Conservation (phyloP, 2,329 filamentous ascomycete genomes). For the Aureobasidium sp. region DNA sequence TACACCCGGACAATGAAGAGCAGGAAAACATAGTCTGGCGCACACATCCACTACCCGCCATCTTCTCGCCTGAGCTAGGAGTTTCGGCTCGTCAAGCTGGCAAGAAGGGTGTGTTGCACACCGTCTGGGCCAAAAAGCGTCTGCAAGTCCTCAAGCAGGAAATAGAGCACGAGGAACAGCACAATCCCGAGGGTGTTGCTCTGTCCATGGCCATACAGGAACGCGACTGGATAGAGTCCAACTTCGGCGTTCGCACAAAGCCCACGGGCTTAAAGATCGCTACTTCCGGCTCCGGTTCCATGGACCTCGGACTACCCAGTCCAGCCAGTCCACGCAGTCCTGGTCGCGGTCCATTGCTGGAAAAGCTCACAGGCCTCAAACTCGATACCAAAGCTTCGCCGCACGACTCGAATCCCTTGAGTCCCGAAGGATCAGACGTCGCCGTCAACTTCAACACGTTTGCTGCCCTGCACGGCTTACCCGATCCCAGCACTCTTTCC, state of each 20-base stretch:
- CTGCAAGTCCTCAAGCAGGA: constrained; percentile 66
- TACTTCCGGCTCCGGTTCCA: constrained; percentile 16
- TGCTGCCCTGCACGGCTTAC: constrained; percentile 46
- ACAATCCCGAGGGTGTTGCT: constrained; percentile 73
- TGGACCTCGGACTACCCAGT: constrained; percentile 34
- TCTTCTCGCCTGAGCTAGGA: constrained; percentile 70
- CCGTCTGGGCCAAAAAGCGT: constrained; percentile 80
- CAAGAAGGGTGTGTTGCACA: constrained; percentile 75
- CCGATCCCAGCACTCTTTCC: constrained; percentile 31
- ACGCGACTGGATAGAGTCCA: constrained; percentile 73
- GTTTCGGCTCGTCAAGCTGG: constrained; percentile 57
- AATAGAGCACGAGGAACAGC: constrained; percentile 62
- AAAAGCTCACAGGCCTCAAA: constrained; percentile 72
- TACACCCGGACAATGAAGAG: constrained; percentile 33
- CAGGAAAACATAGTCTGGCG: constrained; percentile 41
- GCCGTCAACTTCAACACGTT: constrained; percentile 52
- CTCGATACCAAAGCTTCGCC: constrained; percentile 52
- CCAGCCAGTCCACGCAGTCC: constrained; percentile 53
- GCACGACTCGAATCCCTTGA: constrained; percentile 43
- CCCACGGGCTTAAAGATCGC: constrained; percentile 32
- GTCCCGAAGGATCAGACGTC: constrained; percentile 54
- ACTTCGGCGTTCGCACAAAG: constrained; percentile 56
- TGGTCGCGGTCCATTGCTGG: constrained; percentile 59
- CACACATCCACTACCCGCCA: constrained; percentile 75
- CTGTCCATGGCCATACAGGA: constrained; percentile 77